Conservation (phyloP, 2,329 filamentous ascomycete genomes). For the Fusarium sp. region DNA sequence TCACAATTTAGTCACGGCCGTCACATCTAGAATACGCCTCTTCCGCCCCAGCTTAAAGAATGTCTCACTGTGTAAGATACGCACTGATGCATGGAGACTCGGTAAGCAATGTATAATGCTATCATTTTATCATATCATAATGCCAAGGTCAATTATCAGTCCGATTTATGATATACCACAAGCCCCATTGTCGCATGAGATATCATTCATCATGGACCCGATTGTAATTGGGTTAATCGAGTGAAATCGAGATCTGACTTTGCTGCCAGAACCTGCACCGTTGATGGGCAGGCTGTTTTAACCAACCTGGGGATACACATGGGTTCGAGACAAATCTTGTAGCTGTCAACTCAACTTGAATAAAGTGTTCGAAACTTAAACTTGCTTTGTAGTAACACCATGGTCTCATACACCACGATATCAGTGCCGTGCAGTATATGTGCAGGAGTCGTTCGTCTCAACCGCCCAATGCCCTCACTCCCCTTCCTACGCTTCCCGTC, state of each 20-base stretch:
- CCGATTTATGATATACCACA: background rate
- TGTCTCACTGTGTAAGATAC: background rate
- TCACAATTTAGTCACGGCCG: conserved; percentile 23
- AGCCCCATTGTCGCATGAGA: background rate
- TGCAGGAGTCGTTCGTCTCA: conserved; percentile 5
- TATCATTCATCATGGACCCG: background rate
- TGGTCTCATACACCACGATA: background rate
- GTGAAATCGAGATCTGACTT: background rate
- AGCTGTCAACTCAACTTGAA: background rate
- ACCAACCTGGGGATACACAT: background rate
- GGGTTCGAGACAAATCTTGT: background rate
- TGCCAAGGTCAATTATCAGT: background rate
- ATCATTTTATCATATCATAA: background rate
- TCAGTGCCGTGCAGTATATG: background rate
- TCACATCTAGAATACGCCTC: conserved; percentile 9
- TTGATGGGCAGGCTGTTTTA: background rate
- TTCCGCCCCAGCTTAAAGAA: background rate
- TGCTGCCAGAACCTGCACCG: background rate
- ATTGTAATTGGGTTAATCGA: background rate
- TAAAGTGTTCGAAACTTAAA: background rate
- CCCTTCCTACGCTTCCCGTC: conserved; percentile 77
- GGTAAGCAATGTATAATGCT: background rate
- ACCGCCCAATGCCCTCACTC: conserved; percentile 61
- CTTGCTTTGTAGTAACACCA: background rate
- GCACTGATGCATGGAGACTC: background rate